These are phyloP conservation scores for Arthrobotrys pseudoclavata DNA, from an alignment of 2,329 filamentous ascomycete species.

Conservation along the genomic window DNA sequence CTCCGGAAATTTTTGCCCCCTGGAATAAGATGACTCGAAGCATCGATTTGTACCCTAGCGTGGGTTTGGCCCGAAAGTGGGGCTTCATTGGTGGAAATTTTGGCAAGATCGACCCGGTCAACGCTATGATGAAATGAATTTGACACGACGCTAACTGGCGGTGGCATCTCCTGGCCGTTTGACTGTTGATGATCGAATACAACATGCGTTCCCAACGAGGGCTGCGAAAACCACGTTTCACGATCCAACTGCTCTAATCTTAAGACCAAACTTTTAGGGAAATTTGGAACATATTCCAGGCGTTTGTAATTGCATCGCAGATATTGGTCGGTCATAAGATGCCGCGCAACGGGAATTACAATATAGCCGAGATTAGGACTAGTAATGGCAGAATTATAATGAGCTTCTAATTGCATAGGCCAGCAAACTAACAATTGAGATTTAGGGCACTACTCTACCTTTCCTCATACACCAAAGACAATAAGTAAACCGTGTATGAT, in stretches of 20 bases:
- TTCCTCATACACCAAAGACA: conserved; percentile 53
- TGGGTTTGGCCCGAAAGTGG: conserved; percentile 55
- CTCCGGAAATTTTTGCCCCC: conserved; percentile 49
- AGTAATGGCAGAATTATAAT: background rate
- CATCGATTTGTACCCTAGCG: conserved; percentile 41
- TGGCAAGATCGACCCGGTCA: conserved; percentile 47
- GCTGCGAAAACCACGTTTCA: conserved; percentile 55
- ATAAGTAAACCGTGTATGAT: conserved; percentile 54
- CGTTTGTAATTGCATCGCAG: conserved; percentile 50
- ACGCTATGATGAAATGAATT: conserved; percentile 7
- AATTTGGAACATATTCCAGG: conserved; percentile 48
- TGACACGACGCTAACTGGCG: conserved; percentile 47
- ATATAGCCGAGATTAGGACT: conserved; percentile 58
- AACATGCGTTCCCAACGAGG: conserved; percentile 33
- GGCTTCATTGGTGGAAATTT: conserved; percentile 57
- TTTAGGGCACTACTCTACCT: conserved; percentile 33
- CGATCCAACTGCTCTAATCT: conserved; percentile 56
- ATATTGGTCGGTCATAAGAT: conserved; percentile 55
- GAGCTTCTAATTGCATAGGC: conserved; percentile 1
- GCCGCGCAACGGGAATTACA: conserved; percentile 45
- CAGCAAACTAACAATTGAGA: background rate
- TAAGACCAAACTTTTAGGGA: conserved; percentile 42
- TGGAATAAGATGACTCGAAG: conserved; percentile 32
- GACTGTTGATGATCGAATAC: conserved; percentile 51
- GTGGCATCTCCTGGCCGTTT: conserved; percentile 40